Base-by-base conservation (phyloP, 129 eudicot genomes). In the Saussurea involucrata region DNA sequence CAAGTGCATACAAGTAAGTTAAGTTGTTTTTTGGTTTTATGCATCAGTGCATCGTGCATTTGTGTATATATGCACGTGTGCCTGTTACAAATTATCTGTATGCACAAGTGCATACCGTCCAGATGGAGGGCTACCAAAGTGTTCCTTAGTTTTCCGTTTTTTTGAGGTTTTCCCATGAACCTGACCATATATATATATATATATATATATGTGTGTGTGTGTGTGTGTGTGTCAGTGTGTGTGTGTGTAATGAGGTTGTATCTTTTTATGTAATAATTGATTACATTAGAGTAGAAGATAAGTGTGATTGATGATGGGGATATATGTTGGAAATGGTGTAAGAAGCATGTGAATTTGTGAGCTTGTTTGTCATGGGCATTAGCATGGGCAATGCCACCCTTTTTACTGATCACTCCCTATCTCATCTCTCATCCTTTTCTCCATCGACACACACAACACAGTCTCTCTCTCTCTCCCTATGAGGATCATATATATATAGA, bases 281-380 rank as follows among this genome's bases (percentile, higher is more conserved):
- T 11, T 61, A 69, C 0, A 32, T 55, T 37, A 40, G 63, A n/a
- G 27, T 70, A 24, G 63, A 58, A 70, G 82, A 78, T 74, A 80
- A 74, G 75, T 74, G 84, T 74, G 84, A 80, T 74, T 80, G 84
- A 67, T 57, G 75, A 80, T 74, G 75, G 75, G 71, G 75, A 55
- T n/a, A n/a, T n/a, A n/a, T 67, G 27, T 80, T 74, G 76, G 70
- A 67, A 66, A 74, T 80, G 76, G 71, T 74, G 80, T 80, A 68
- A 27, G 80, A 74, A 74, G 75, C 84, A 80, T 80, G 84, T 80
- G 79, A 73, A 73, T 24, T 80, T 66, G 79, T 67, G 79, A 73
- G 58, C 15, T 80, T 66, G 79, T 67, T 42, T 80, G 79, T 31
- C 53, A 80, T 67, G 75, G 84, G 70, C 80, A 73, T 73, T 68